These are phyloP conservation scores for Annulohypoxylon nitens DNA, from an alignment of 495 filamentous ascomycete species.

Conservation along the genomic window DNA sequence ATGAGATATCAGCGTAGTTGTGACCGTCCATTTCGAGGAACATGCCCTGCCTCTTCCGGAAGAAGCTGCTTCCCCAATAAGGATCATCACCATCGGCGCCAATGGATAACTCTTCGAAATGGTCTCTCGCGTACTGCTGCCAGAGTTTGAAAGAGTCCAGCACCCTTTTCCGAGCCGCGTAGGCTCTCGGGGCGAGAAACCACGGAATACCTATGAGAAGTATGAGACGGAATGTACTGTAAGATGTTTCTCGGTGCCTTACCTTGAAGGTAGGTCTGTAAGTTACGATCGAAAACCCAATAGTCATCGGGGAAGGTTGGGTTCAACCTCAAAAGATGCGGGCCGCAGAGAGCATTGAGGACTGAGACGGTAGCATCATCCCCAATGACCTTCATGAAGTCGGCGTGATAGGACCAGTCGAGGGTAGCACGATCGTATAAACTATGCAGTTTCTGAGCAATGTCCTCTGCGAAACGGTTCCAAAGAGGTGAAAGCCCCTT, in stretches of 20 bases:
- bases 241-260: background rate
- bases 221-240: constrained; percentile 17
- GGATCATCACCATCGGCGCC: constrained; percentile 49
- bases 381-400: constrained; percentile 47
- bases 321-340: constrained; percentile 45
- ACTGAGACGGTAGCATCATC: constrained; percentile 45
- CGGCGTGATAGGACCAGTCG: constrained; percentile 38
- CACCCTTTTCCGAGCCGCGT: constrained; percentile 41
- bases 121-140: constrained; percentile 48
- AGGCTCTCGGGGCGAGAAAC: constrained; percentile 47
- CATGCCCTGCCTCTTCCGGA: constrained; percentile 49
- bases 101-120: constrained; percentile 35
- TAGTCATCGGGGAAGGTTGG: constrained; percentile 49
- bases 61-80: constrained; percentile 52
- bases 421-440: constrained; percentile 27
- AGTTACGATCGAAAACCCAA: constrained; percentile 50
- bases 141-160: constrained; percentile 46
- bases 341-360: constrained; percentile 50
- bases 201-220: constrained; percentile 36
- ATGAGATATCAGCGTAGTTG: constrained; percentile 49
- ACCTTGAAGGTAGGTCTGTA: constrained; percentile 51
- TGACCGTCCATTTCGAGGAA: constrained; percentile 50
- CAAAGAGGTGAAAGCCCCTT: constrained; percentile 43
- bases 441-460: constrained; percentile 35
- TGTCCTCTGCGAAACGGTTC: constrained; percentile 37